phyloP scores from a whole-genome alignment of 129 eudicot genomes.

The Flaveria brownii region DNA sequence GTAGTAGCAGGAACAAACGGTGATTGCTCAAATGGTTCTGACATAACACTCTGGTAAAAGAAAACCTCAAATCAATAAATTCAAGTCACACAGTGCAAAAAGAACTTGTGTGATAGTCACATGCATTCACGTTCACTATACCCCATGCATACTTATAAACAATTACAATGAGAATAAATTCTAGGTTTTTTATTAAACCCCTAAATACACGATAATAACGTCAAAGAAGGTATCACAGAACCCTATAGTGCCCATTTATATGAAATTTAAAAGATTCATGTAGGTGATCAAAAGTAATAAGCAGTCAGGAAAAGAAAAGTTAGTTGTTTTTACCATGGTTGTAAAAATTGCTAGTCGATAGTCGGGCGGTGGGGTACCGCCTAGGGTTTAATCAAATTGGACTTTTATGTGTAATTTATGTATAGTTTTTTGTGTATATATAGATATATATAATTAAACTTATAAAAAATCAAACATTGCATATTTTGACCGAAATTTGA shows the following conservation, averaged over 20 bases:
- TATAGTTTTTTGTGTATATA: no score
- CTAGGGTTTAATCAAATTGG: no score
- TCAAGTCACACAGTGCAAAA: constrained; percentile 20
- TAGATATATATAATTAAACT: no score
- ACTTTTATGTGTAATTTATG: no score
- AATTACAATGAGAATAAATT: constrained; percentile 9
- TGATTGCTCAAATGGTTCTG: constrained; percentile 89
- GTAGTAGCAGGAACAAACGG: constrained; percentile 71
- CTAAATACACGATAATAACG: neutral
- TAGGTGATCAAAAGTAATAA: neutral
- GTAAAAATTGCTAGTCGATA: no score
- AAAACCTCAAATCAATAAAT: constrained; percentile 9
- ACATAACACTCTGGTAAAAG: constrained; percentile 65
- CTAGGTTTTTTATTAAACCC: neutral
- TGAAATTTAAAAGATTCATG: neutral
- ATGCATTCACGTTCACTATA: constrained; percentile 4
- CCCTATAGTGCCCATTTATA: constrained; percentile 1
- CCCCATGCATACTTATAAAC: neutral
- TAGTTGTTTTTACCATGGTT: neutral
- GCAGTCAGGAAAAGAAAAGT: constrained; percentile 11
- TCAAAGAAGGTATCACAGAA: neutral
- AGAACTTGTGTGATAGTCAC: neutral
- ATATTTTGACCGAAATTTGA: no score
- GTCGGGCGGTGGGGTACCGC: no score
- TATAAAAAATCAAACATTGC: no score